Evolutionary conservation across 192 early-diverging fungal species (phyloP).

Genomic region (Coemansia sp.): DNA sequence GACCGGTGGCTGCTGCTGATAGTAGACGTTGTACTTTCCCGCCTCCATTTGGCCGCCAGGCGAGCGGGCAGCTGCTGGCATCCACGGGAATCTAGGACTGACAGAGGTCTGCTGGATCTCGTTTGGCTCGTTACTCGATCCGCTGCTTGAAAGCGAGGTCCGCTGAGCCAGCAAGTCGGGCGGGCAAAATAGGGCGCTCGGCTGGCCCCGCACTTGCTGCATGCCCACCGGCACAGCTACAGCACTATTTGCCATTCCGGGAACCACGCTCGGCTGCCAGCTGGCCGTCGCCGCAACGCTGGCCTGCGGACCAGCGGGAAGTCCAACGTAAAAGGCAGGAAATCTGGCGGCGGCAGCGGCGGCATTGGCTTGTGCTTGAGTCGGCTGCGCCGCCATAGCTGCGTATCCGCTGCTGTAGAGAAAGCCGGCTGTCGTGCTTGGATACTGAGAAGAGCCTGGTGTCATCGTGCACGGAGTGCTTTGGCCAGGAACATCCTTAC

Average conservation of each 20-base stretch:
- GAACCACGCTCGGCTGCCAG: neutral
- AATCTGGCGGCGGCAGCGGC: neutral
- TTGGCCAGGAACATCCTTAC: neutral
- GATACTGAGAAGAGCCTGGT: neutral
- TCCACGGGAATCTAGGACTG: constrained; percentile 5
- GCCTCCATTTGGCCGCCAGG: neutral
- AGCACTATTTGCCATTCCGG: neutral
- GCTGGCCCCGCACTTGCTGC: no score
- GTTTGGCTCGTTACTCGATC: constrained; percentile 19
- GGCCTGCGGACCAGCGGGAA: constrained; percentile 3
- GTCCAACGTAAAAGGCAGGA: constrained; percentile 8
- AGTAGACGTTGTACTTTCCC: neutral
- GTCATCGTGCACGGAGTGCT: neutral
- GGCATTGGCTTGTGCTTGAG: neutral
- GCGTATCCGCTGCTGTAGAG: neutral
- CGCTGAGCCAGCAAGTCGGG: constrained; percentile 19
- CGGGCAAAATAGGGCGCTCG: constrained; percentile 2
- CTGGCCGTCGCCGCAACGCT: neutral
- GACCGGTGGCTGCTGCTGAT: constrained; percentile 5
- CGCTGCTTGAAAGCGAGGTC: constrained; percentile 18
- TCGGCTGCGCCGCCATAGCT: neutral
- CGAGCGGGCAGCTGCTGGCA: neutral
- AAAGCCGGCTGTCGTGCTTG: neutral
- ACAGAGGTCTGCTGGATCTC: constrained; percentile 16
- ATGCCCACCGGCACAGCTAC: no score